A percentile compares a stretch with the other conserved stretches of the same genome.
phyloP scores from a whole-genome alignment of 495 filamentous ascomycete genomes.

The Umbilicaria muhlenbergii region DNA sequence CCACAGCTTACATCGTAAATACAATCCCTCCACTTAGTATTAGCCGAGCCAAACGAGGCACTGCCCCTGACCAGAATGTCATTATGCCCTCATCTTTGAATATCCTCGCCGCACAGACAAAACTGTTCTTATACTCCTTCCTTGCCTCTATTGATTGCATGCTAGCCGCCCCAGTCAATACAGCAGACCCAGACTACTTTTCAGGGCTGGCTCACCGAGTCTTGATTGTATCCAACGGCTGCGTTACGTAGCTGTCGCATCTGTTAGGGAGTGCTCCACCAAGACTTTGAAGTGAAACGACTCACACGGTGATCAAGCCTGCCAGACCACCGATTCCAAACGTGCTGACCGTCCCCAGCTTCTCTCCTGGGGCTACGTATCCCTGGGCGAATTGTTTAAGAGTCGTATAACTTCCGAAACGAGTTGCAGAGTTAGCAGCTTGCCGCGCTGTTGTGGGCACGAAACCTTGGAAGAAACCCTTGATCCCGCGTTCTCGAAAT shows the following conservation, averaged over 20 bases:
- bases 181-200: not conserved
- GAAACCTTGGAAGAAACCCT: conserved; percentile 93
- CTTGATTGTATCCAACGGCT: conserved; percentile 91
- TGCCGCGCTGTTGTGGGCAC: conserved; percentile 89
- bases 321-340: conserved; percentile 86
- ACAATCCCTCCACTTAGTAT: conserved; percentile 92
- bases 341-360: conserved; percentile 74
- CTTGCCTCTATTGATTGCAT: conserved; percentile 95
- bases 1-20: conserved; percentile 65
- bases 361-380: conserved; percentile 89
- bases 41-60: conserved; percentile 69
- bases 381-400: conserved; percentile 82
- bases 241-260: conserved; percentile 42
- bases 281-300: conserved; percentile 4
- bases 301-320: conserved; percentile 85
- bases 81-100: conserved; percentile 78
- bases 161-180: conserved; percentile 14
- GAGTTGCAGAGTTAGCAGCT: conserved; percentile 79
- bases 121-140: conserved; percentile 71
- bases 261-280: not conserved
- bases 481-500: conserved; percentile 67
- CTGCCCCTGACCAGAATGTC: conserved; percentile 87
- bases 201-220: conserved; percentile 39
- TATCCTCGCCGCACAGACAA: conserved; percentile 69
- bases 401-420: conserved; percentile 81